Conservation (phyloP, 1,284 basidiomycete species). For the Naganishia liquefaciens region DNA sequence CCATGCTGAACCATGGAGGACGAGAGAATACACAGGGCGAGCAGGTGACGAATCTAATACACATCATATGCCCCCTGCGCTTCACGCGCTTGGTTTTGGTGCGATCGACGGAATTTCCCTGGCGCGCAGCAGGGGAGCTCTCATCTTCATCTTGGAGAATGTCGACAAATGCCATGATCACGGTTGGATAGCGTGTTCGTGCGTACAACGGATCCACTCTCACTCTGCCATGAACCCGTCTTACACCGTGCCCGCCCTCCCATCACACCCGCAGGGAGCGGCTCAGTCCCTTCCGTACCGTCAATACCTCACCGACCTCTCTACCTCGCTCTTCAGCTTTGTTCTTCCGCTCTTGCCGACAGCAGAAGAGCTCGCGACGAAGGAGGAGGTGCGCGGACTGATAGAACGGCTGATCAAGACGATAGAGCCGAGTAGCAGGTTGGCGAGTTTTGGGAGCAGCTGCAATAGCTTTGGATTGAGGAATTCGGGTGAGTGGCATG, state of each 20-base stretch:
- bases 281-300: slow-evolving; percentile 40
- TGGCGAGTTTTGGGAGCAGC: slow-evolving; percentile 92
- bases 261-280: slow-evolving; percentile 31
- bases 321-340: slow-evolving; percentile 58
- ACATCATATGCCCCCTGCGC: slow-evolving; percentile 11
- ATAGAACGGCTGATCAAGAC: slow-evolving; percentile 92
- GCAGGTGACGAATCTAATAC: slow-evolving; percentile 4
- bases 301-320: slow-evolving; percentile 54
- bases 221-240: slow-evolving; percentile 29
- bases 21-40: not conserved
- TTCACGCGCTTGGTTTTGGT: not conserved
- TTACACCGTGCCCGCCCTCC: slow-evolving; percentile 32
- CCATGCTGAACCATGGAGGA: slow-evolving; percentile 15
- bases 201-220: not conserved
- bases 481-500: slow-evolving; percentile 75
- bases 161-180: not conserved
- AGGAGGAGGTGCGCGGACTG: slow-evolving; percentile 92
- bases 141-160: not conserved
- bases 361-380: slow-evolving; percentile 82
- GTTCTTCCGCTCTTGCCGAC: slow-evolving; percentile 87
- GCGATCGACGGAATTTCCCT: slow-evolving; percentile 5
- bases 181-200: not conserved
- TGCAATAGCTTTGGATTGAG: slow-evolving; percentile 90
- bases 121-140: not conserved
- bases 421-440: slow-evolving; percentile 85